Evolutionary conservation across 2,329 filamentous ascomycete genomes (phyloP).

Genomic region (Tolypocladium album): DNA sequence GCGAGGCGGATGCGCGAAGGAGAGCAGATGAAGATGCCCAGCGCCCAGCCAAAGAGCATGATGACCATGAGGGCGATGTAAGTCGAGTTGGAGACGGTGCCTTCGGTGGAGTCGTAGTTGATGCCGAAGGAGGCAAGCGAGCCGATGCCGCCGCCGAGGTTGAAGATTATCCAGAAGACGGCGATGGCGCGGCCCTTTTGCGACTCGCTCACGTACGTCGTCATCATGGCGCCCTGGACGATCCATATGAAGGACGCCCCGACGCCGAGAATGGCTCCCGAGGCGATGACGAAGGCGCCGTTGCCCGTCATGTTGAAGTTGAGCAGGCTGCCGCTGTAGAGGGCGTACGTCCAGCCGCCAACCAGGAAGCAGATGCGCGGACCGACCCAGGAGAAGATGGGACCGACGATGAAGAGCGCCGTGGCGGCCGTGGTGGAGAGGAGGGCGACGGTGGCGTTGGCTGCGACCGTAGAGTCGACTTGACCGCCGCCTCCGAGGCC

Average conservation of each 20-base stretch:
- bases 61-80: conserved; percentile 38
- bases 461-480: conserved; percentile 31
- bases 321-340: conserved; percentile 33
- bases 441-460: conserved; percentile 33
- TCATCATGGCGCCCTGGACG: conserved; percentile 37
- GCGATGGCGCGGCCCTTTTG: conserved; percentile 31
- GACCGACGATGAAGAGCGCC: conserved; percentile 31
- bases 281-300: conserved; percentile 30
- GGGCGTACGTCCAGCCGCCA: conserved; percentile 33
- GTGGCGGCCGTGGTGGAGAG: conserved; percentile 29
- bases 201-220: conserved; percentile 22
- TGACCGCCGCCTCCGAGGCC: conserved; percentile 35
- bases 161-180: conserved; percentile 35
- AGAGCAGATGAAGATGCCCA: conserved; percentile 36
- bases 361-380: conserved; percentile 29
- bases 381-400: conserved; percentile 30
- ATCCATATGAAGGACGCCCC: conserved; percentile 35
- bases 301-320: conserved; percentile 28
- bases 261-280: conserved; percentile 33
- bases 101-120: conserved; percentile 26
- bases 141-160: conserved; percentile 33
- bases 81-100: conserved; percentile 36
- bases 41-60: conserved; percentile 36
- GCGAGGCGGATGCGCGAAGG: conserved; percentile 29
- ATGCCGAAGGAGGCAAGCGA: conserved; percentile 23